A percentile compares a stretch with the other conserved stretches of the same genome.
Conservation (phyloP, 148 eudicot species). For the Chenopodium suecicum region DNA sequence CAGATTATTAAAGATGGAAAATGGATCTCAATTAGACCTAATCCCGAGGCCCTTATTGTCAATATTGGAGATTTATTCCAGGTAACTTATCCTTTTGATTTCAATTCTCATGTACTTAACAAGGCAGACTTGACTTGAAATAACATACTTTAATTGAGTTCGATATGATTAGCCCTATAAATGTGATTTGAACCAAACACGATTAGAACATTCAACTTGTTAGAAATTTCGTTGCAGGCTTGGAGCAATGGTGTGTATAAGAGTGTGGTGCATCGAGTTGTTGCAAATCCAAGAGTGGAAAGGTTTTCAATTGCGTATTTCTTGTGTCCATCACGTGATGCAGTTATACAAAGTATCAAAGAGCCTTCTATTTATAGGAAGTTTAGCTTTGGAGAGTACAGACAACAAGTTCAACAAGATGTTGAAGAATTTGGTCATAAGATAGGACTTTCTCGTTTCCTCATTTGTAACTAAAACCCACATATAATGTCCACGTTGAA, state of each 20-base stretch:
- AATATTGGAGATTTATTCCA: conserved; percentile 87
- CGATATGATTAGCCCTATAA: too few species aligned
- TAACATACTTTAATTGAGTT: too few species aligned
- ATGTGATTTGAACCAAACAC: too few species aligned
- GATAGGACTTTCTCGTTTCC: conserved; percentile 75
- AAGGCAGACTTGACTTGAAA: neutral
- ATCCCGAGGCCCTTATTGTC: conserved; percentile 65
- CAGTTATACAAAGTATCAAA: conserved; percentile 50
- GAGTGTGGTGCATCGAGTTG: conserved; percentile 86
- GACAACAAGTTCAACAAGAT: conserved; percentile 73
- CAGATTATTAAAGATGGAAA: conserved; percentile 71
- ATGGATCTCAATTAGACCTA: conserved; percentile 82
- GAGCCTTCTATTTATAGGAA: conserved; percentile 51
- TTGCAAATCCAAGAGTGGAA: conserved; percentile 56
- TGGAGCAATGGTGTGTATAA: conserved; percentile 90
- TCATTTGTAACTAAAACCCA: conserved; percentile 18
- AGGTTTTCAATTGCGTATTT: conserved; percentile 88
- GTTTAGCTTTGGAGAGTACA: conserved; percentile 73
- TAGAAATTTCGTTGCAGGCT: conserved; percentile 41
- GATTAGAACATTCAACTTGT: too few species aligned
- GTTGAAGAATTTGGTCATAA: conserved; percentile 64
- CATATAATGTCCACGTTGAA: too few species aligned
- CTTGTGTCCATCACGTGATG: conserved; percentile 70
- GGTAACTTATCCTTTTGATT: conserved; percentile 28
- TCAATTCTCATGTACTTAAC: too few species aligned